These are phyloP conservation scores for Neurospora sp. DNA, from an alignment of 2,329 filamentous ascomycete species.

Conservation along the genomic window DNA sequence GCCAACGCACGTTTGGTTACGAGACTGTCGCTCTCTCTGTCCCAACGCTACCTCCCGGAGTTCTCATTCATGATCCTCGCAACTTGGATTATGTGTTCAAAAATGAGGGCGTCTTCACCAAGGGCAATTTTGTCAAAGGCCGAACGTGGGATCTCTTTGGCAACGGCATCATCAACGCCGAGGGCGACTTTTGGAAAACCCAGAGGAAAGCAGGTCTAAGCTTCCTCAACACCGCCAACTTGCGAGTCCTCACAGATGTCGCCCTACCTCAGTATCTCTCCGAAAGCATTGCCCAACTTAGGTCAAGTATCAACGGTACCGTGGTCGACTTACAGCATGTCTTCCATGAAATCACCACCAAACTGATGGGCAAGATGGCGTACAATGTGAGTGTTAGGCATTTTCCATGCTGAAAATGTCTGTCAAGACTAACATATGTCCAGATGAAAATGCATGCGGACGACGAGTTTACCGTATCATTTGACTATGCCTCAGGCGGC, in stretches of 20 bases:
- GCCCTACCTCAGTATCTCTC: slow-evolving; percentile 45
- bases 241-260: slow-evolving; percentile 46
- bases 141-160: slow-evolving; percentile 54
- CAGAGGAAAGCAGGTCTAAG: slow-evolving; percentile 52
- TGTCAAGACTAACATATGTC: background rate
- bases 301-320: slow-evolving; percentile 17
- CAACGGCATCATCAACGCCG: slow-evolving; percentile 57
- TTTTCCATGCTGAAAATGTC: background rate
- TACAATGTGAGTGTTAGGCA: slow-evolving; percentile 37
- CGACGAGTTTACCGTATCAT: slow-evolving; percentile 50
- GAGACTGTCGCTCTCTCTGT: slow-evolving; percentile 55
- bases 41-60: slow-evolving; percentile 51
- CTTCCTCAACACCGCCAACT: slow-evolving; percentile 49
- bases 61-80: slow-evolving; percentile 52
- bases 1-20: slow-evolving; percentile 44
- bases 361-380: slow-evolving; percentile 58
- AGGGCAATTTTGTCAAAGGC: slow-evolving; percentile 51
- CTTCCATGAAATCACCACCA: slow-evolving; percentile 55
- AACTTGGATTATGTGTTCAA: slow-evolving; percentile 55
- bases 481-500: slow-evolving; percentile 51
- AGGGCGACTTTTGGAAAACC: slow-evolving; percentile 52
- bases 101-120: slow-evolving; percentile 49
- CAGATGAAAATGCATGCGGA: slow-evolving; percentile 56
- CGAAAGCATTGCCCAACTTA: slow-evolving; percentile 31
- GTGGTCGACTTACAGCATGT: slow-evolving; percentile 48